A percentile compares a stretch with the other conserved stretches of the same genome.
Conservation (phyloP, 768 basidiomycete genomes). For the Guyanaporus albipodus region DNA sequence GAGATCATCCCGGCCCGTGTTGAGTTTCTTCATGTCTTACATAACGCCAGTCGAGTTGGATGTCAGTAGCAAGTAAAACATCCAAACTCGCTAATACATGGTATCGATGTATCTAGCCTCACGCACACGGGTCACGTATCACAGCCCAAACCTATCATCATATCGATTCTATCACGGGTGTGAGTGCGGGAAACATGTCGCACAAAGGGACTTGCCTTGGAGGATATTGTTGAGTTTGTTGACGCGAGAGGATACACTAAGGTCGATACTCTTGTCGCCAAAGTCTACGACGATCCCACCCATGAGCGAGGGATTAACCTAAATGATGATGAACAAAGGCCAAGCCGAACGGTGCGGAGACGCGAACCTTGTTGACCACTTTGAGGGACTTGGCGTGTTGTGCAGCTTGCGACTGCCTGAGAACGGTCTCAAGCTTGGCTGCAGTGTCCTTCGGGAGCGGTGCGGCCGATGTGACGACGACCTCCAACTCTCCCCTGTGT, state of each 20-base stretch:
- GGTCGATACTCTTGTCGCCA: constrained; percentile 96
- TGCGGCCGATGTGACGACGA: constrained; percentile 84
- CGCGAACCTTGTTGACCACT: constrained; percentile 81
- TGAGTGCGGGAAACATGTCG: constrained; percentile 11
- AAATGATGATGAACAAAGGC: constrained; percentile 7
- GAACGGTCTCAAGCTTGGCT: constrained; percentile 71
- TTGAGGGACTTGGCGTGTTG: constrained; percentile 86
- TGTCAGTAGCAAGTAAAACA: too few species aligned
- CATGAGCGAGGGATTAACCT: constrained; percentile 91
- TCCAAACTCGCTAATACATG: too few species aligned
- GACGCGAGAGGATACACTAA: constrained; percentile 90
- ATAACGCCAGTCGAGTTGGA: too few species aligned
- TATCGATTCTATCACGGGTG: constrained; percentile 22
- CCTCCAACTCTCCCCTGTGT: constrained; percentile 90
- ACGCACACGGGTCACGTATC: neutral
- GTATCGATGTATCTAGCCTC: too few species aligned
- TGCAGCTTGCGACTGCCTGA: constrained; percentile 84
- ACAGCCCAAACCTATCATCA: constrained; percentile 1
- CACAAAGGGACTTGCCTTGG: constrained; percentile 53
- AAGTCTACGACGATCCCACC: constrained; percentile 96
- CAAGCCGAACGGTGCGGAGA: neutral
- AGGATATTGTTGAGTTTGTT: constrained; percentile 91
- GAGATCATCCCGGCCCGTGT: too few species aligned
- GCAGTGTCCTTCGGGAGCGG: constrained; percentile 76
- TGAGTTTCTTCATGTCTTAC: too few species aligned